A percentile compares a stretch with the other conserved stretches of the same genome.
These are phyloP conservation scores for Rubus parviflorus DNA, from an alignment of 306 rosid genomes.

Conservation along the genomic window DNA sequence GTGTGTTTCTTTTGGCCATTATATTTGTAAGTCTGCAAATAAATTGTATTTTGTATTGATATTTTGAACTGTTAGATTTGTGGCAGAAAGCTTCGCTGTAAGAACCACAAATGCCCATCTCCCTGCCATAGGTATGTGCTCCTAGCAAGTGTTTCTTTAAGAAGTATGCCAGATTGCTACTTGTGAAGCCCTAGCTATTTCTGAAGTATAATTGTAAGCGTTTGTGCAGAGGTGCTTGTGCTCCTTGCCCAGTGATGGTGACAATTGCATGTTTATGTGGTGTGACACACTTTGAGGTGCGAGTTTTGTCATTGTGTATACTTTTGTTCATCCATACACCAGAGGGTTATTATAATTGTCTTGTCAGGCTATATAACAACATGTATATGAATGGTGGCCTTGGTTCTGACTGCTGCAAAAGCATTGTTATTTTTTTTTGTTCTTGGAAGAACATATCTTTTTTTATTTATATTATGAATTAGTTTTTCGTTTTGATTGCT, in stretches of 20 bases:
- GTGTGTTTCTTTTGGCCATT: constrained; percentile 18
- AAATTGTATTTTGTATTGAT: constrained; percentile 25
- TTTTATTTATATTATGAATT: not conserved
- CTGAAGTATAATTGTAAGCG: constrained; percentile 10
- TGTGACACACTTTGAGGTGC: constrained; percentile 89
- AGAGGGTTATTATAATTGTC: constrained; percentile 11
- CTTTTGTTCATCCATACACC: constrained; percentile 16
- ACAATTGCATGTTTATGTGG: constrained; percentile 89
- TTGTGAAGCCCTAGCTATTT: constrained; percentile 3
- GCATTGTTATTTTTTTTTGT: not conserved
- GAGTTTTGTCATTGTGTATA: constrained; percentile 29
- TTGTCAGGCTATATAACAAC: constrained; percentile 7
- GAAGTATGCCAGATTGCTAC: not conserved
- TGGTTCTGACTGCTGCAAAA: constrained; percentile 26
- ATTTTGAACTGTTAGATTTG: constrained; percentile 57
- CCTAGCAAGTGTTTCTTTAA: not conserved
- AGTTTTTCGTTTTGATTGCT: too few species aligned
- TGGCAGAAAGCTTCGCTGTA: constrained; percentile 86
- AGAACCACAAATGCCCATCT: constrained; percentile 92
- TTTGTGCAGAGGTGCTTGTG: constrained; percentile 88
- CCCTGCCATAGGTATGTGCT: constrained; percentile 85
- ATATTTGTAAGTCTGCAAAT: constrained; percentile 19
- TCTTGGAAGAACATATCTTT: not conserved
- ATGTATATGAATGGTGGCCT: constrained; percentile 12
- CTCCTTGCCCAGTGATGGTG: constrained; percentile 98